A percentile compares a stretch with the other conserved stretches of the same genome.
These are phyloP conservation scores for Tulasnella sp. DNA, from an alignment of 768 basidiomycete genomes.

Conservation along the genomic window DNA sequence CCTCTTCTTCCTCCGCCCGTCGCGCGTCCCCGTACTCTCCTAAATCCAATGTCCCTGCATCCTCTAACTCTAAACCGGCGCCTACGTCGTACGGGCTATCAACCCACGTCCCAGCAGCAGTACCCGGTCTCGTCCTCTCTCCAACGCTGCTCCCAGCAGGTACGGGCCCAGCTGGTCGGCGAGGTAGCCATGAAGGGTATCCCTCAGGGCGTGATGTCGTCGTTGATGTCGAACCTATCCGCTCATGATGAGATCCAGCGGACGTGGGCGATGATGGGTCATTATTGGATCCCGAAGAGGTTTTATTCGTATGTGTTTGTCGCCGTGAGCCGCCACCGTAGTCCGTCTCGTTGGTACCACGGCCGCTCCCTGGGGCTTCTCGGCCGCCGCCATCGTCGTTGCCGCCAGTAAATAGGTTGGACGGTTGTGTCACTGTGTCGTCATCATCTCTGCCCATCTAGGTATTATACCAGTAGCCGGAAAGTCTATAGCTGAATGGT, in stretches of 20 bases:
- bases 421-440: too few relatives aligned
- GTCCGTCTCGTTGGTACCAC: too few relatives aligned
- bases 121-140: not conserved
- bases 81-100: slow-evolving; percentile 13
- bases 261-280: slow-evolving; percentile 7
- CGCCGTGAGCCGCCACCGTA: too few relatives aligned
- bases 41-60: not conserved
- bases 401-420: too few relatives aligned
- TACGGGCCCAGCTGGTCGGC: slow-evolving; percentile 61
- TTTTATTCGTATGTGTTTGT: too few relatives aligned
- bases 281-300: not conserved
- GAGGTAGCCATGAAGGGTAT: slow-evolving; percentile 79
- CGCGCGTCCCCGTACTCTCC: not conserved
- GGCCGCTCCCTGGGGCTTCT: too few relatives aligned
- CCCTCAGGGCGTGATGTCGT: slow-evolving; percentile 21
- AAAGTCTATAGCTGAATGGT: too few relatives aligned
- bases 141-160: slow-evolving; percentile 46
- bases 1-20: not conserved
- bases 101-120: slow-evolving; percentile 10
- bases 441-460: too few relatives aligned
- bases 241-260: slow-evolving; percentile 1
- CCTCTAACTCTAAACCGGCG: slow-evolving; percentile 9
- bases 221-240: slow-evolving; percentile 9
- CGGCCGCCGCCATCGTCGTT: too few relatives aligned
- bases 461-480: too few relatives aligned